A percentile compares a stretch with the other conserved stretches of the same genome.
Conservation (phyloP, 495 filamentous ascomycete species). For the Xylaria cubensis region DNA sequence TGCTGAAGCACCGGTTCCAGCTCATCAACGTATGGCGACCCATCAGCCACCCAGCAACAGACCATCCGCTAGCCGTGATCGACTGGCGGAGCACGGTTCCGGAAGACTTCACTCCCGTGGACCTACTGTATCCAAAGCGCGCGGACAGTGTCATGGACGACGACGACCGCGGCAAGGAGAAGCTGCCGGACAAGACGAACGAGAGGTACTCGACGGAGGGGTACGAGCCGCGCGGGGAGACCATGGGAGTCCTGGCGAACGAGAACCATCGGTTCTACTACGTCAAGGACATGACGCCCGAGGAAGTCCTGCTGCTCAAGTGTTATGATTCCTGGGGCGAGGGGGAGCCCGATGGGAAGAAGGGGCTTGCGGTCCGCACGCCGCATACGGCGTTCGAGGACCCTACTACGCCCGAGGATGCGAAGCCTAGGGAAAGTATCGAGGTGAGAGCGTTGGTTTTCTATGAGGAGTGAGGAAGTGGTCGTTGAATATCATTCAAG, state of each 20-base stretch:
- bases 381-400: constrained; percentile 87
- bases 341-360: constrained; percentile 46
- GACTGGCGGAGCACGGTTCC: constrained; percentile 66
- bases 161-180: constrained; percentile 39
- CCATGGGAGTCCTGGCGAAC: constrained; percentile 60
- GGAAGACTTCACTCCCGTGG: constrained; percentile 69
- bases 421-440: constrained; percentile 77
- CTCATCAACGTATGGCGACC: constrained; percentile 90
- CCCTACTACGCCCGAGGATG: constrained; percentile 67
- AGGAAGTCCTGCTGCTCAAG: constrained; percentile 80
- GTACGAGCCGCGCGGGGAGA: constrained; percentile 52
- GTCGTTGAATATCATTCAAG: background rate
- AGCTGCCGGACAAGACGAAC: constrained; percentile 45
- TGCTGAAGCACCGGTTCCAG: constrained; percentile 67
- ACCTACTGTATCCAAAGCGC: constrained; percentile 75
- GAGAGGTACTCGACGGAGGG: constrained; percentile 44
- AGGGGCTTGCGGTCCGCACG: constrained; percentile 67
- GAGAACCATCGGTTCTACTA: constrained; percentile 74
- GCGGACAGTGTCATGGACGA: constrained; percentile 44
- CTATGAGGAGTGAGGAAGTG: constrained; percentile 43
- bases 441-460: constrained; percentile 87
- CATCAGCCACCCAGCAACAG: constrained; percentile 67
- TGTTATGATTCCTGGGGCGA: constrained; percentile 78
- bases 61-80: constrained; percentile 73
- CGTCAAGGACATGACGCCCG: constrained; percentile 77